phyloP scores from a whole-genome alignment of 768 basidiomycete species.

The Rhizopogon rudus region DNA sequence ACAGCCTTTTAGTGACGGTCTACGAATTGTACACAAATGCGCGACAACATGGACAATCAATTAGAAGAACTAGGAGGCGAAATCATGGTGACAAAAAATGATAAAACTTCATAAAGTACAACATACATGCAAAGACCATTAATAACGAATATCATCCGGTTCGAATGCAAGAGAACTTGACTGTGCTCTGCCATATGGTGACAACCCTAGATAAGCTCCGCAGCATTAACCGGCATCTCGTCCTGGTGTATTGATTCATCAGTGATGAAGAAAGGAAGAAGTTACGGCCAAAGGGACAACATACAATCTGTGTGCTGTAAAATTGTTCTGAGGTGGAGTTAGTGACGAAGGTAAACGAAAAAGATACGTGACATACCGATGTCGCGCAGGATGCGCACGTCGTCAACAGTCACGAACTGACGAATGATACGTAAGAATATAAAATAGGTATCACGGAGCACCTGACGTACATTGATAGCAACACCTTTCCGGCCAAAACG shows the following conservation, averaged over 20 bases:
- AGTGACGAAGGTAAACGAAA: constrained; percentile 8
- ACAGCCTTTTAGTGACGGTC: background rate
- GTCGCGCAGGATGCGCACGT: constrained; percentile 94
- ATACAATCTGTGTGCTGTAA: constrained; percentile 91
- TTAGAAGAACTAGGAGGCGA: background rate
- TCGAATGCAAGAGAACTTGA: background rate
- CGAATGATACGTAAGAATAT: constrained; percentile 13
- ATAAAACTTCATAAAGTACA: constrained; percentile 16
- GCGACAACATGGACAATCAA: background rate
- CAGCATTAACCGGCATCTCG: constrained; percentile 99
- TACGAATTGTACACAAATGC: background rate
- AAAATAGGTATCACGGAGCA: constrained; percentile 3
- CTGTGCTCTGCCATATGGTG: background rate
- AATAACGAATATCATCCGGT: constrained; percentile 1
- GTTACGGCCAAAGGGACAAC: constrained; percentile 15
- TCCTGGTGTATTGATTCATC: constrained; percentile 50
- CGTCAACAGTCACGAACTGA: constrained; percentile 91
- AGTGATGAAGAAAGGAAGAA: background rate
- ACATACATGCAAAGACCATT: constrained; percentile 4
- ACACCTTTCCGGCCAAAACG: constrained; percentile 99
- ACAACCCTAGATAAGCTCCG: constrained; percentile 77
- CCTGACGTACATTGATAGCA: constrained; percentile 84
- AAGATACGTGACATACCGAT: constrained; percentile 58
- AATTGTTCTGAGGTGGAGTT: constrained; percentile 67
- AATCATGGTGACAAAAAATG: background rate